Evolutionary conservation across 2,329 filamentous ascomycete genomes (phyloP), one percentile per base, ranked within the genome.

Genomic region (Microcyclospora tardicrescens): DNA sequence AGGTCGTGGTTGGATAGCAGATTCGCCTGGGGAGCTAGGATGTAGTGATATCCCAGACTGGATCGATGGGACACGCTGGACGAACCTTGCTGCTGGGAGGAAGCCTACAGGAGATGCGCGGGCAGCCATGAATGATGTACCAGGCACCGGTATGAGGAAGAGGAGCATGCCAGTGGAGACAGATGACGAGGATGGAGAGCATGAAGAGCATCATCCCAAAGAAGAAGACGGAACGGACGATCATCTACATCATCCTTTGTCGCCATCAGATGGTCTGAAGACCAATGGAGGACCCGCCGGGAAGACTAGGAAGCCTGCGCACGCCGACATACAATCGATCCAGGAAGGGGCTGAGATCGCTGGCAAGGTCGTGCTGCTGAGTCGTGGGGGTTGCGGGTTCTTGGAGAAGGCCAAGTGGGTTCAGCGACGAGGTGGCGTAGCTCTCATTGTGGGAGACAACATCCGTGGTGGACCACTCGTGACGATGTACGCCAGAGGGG

Each of bases 401-500:
- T 63, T 95, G 43, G 89, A 96, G 57, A 98, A 98, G 62, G 85
- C 91, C 46, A 89, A 93, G 66, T 98, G 91, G 91, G 85, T 83
- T 10, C 91, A 98, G 60, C 75, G 86, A 44, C 76, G 91, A 54
- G 91, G 91, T 16, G 91, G 82, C 14, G 73, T 86, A 43, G 91
- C 84, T 28, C 68, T 98, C 43, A 93, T 98, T 47, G 87, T 98
- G 2, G 91, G 91, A 16, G 91, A 98, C 59, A 83, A 95, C 59
- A 81, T 84, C 41, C 82, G 84, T 44, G 89, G 89, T 33, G 87
- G 86, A 3, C 82, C 82, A 28, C 66, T 98, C 44, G 84, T 96
- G 36, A 91, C 93, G 51, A 98, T 98, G 91, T 96, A 94, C 60
- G 91, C 91, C n/a, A 78, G 84, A 53, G 91, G 89, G 29, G 87